phyloP scores from a whole-genome alignment of 331 rosid species.

The Quercus phellos region DNA sequence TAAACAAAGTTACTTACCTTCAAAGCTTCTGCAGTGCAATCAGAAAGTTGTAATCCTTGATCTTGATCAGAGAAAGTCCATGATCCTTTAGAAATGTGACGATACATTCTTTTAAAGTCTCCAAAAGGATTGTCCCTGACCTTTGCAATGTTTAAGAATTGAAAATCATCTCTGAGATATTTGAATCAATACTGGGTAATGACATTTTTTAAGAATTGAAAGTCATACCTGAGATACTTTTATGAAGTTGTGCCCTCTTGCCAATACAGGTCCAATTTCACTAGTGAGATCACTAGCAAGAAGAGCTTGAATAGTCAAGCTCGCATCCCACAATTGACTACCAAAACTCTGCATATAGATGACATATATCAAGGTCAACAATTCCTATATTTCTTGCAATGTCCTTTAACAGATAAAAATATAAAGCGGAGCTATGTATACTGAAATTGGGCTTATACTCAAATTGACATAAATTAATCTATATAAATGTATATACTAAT shows the following conservation, averaged over 20 bases:
- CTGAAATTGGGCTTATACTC: too few species aligned
- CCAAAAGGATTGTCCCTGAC: conserved; percentile 49
- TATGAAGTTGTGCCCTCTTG: conserved; percentile 53
- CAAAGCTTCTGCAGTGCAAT: conserved; percentile 65
- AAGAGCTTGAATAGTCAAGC: conserved; percentile 58
- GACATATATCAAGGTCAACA: too few species aligned
- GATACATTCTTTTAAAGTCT: conserved; percentile 47
- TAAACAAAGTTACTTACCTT: conserved; percentile 30
- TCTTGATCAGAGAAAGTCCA: conserved; percentile 89
- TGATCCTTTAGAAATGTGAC: conserved; percentile 74
- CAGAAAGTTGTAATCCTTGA: conserved; percentile 78
- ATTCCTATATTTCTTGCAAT: too few species aligned
- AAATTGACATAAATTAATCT: too few species aligned
- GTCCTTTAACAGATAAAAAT: too few species aligned
- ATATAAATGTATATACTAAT: too few species aligned
- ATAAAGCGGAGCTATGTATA: too few species aligned
- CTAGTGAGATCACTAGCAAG: conserved; percentile 40
- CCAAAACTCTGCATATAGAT: conserved; percentile 52
- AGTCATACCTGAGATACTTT: conserved; percentile 52
- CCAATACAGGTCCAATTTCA: conserved; percentile 39
- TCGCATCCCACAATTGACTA: conserved; percentile 65
- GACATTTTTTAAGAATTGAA: too few species aligned
- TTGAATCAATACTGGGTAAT: too few species aligned
- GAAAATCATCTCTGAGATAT: too few species aligned
- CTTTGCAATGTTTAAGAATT: conserved; percentile 5